Evolutionary conservation across 306 rosid genomes (phyloP).

Genomic region (Hippophae rhamnoides): DNA sequence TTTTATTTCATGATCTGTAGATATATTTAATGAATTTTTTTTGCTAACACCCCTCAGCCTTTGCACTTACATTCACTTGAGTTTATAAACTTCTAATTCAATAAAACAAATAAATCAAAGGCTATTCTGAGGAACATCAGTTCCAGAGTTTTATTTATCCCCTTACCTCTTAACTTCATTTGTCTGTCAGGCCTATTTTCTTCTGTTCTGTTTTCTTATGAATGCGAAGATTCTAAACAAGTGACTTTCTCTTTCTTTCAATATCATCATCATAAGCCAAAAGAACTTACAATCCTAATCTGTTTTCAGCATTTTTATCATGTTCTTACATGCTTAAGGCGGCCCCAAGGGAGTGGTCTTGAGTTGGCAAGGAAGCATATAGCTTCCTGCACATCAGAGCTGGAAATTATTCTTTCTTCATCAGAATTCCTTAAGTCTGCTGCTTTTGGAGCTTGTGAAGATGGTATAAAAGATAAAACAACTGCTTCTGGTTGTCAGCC

Average conservation of each 20-base stretch:
- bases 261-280: not conserved
- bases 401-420: conserved; percentile 44
- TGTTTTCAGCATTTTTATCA: conserved; percentile 83
- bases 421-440: conserved; percentile 60
- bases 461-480: conserved; percentile 34
- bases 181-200: not conserved
- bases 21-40: no score
- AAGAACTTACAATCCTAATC: conserved; percentile 15
- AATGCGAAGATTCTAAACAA: not conserved
- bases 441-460: conserved; percentile 31
- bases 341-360: conserved; percentile 95
- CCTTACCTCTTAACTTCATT: no score
- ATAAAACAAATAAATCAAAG: no score
- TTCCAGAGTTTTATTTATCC: no score
- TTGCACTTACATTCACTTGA: no score
- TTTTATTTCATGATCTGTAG: no score
- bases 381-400: conserved; percentile 66
- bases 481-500: conserved; percentile 94
- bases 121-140: no score
- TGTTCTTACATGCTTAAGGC: conserved; percentile 71
- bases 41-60: no score
- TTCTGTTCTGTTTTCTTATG: not conserved
- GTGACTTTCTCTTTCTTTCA: conserved; percentile 7
- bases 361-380: conserved; percentile 95
- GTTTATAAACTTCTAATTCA: no score